phyloP scores from a whole-genome alignment of 169 alveolate species.

The Toxoplasma gondii region DNA sequence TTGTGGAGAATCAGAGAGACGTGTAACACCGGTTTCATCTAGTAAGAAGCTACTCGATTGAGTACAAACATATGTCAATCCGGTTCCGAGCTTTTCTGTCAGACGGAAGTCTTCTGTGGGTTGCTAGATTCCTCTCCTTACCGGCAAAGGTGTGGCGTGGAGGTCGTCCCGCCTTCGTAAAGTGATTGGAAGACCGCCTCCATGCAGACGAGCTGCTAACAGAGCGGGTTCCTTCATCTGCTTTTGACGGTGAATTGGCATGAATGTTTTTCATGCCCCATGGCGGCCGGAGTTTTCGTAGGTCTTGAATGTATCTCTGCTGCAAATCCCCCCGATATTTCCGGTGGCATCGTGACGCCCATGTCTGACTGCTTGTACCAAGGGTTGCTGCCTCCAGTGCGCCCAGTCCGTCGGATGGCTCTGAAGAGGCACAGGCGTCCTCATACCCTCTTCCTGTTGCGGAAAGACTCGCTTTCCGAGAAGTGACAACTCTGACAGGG shows the following conservation, averaged over 20 bases:
- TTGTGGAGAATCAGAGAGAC: no score
- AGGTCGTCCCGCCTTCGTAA: neutral
- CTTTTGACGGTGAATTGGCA: neutral
- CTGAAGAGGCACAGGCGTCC: neutral
- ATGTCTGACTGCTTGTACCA: neutral
- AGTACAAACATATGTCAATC: no score
- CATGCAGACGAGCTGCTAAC: neutral
- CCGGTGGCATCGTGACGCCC: neutral
- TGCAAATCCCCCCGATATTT: neutral
- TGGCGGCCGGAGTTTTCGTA: neutral
- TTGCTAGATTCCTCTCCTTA: neutral
- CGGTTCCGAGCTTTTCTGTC: no score
- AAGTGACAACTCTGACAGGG: neutral
- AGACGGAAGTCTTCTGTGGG: no score
- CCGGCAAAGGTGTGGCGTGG: constrained; percentile 1
- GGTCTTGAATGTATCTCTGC: neutral
- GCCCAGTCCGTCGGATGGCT: neutral
- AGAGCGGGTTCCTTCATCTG: neutral
- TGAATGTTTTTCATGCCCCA: constrained; percentile 32
- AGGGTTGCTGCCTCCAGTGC: neutral
- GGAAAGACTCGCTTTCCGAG: neutral
- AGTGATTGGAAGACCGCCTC: neutral
- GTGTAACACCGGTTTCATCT: no score
- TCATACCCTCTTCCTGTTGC: no score
- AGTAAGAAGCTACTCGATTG: no score